These are phyloP conservation scores for Candida gigantensis DNA, from an alignment of 1,139 yeast species.

Conservation along the genomic window DNA sequence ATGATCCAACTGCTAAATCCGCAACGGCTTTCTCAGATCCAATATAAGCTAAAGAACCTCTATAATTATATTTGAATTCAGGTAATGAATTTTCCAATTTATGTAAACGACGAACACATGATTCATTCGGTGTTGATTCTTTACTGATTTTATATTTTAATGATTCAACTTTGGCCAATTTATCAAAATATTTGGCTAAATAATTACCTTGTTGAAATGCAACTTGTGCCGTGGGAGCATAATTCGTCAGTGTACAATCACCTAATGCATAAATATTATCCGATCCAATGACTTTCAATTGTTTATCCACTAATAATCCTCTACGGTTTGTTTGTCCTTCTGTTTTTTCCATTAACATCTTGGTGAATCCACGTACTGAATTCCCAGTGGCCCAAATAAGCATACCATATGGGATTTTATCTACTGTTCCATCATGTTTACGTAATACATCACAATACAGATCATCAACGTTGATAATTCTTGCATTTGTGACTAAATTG, in stretches of 20 bases:
- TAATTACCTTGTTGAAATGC: conserved; percentile 92
- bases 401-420: conserved; percentile 78
- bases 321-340: conserved; percentile 87
- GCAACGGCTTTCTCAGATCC: conserved; percentile 94
- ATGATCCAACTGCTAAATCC: conserved; percentile 83
- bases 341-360: conserved; percentile 62
- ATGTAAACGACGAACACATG: conserved; percentile 38
- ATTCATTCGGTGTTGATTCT: conserved; percentile 34
- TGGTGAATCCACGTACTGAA: conserved; percentile 76
- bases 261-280: conserved; percentile 85
- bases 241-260: conserved; percentile 88
- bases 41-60: conserved; percentile 76
- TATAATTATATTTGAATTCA: conserved; percentile 60
- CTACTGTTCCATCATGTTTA: conserved; percentile 50
- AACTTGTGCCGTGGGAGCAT: conserved; percentile 95
- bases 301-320: conserved; percentile 82
- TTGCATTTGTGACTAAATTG: conserved; percentile 73
- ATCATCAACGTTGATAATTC: conserved; percentile 80
- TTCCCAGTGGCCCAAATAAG: conserved; percentile 97
- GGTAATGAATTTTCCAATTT: conserved; percentile 49
- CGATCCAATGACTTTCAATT: conserved; percentile 78
- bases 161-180: conserved; percentile 65
- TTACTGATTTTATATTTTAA: conserved; percentile 42
- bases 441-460: conserved; percentile 67
- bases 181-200: conserved; percentile 71